Conservation (phyloP, 495 filamentous ascomycete species). For the Annulohypoxylon bovei region DNA sequence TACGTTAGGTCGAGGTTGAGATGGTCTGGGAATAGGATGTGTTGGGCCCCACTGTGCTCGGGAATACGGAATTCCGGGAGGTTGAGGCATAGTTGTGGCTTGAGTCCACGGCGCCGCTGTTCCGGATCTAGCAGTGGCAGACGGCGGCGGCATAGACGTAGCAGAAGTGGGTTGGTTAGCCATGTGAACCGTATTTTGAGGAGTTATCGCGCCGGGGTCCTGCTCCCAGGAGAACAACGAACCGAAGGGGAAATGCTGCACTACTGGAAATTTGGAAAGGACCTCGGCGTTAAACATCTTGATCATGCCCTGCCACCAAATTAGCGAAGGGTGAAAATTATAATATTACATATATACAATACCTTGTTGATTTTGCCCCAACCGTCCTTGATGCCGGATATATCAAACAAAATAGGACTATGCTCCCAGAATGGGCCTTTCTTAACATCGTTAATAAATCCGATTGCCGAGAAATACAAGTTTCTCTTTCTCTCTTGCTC, state of each 20-base stretch:
- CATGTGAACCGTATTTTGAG: constrained; percentile 63
- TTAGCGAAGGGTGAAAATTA: constrained; percentile 10
- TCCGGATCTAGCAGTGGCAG: constrained; percentile 24
- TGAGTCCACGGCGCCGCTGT: constrained; percentile 56
- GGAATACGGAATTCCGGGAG: constrained; percentile 50
- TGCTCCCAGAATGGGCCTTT: constrained; percentile 98
- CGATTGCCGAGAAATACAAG: constrained; percentile 98
- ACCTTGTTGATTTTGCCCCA: constrained; percentile 99
- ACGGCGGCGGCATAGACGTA: constrained; percentile 34
- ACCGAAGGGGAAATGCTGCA: constrained; percentile 96
- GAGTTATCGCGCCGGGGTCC: constrained; percentile 68
- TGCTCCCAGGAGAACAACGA: constrained; percentile 84
- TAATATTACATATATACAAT: constrained; percentile 18
- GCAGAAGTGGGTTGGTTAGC: constrained; percentile 62
- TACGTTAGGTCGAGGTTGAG: constrained; percentile 23
- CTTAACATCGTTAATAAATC: constrained; percentile 98
- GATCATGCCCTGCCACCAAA: constrained; percentile 74
- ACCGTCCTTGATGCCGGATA: constrained; percentile 86
- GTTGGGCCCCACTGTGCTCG: constrained; percentile 36
- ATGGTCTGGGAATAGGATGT: constrained; percentile 31
- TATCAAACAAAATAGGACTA: constrained; percentile 93
- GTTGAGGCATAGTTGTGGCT: constrained; percentile 44
- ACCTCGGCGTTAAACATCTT: constrained; percentile 98
- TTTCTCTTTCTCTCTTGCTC: constrained; percentile 75
- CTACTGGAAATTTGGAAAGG: constrained; percentile 91